Evolutionary conservation across 805 yeast species (phyloP).

Genomic region (Schwanniomyces polymorphus): DNA sequence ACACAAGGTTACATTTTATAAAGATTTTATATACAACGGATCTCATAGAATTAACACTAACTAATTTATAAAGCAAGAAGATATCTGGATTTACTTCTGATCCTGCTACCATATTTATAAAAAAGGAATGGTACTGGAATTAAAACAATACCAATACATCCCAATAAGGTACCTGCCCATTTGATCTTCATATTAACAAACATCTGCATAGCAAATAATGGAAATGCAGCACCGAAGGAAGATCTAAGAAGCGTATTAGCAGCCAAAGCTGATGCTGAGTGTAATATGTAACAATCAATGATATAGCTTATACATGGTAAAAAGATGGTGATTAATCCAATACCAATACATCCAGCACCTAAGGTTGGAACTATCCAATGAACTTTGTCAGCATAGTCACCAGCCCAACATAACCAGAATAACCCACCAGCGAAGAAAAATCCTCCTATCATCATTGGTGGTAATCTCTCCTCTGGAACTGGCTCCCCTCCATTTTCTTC

Average conservation of each 20-base stretch:
- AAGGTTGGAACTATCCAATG: constrained; percentile 64
- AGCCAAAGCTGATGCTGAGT: constrained; percentile 58
- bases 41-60: background rate
- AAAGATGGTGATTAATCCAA: constrained; percentile 50
- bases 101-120: constrained; percentile 39
- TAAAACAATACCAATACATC: constrained; percentile 44
- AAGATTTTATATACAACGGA: too few relatives aligned
- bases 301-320: constrained; percentile 53
- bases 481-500: constrained; percentile 39
- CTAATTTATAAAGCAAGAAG: constrained; percentile 1
- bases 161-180: constrained; percentile 52
- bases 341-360: constrained; percentile 31
- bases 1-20: too few relatives aligned
- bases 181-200: constrained; percentile 43
- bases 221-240: constrained; percentile 53
- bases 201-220: constrained; percentile 50
- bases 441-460: constrained; percentile 73
- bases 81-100: constrained; percentile 19
- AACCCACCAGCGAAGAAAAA: constrained; percentile 69
- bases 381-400: constrained; percentile 59
- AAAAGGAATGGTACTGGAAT: constrained; percentile 55
- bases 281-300: constrained; percentile 51
- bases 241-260: constrained; percentile 56
- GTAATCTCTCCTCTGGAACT: constrained; percentile 72
- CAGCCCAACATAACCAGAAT: constrained; percentile 82